phyloP scores from a whole-genome alignment of 371 early-diverging fungal species.

The Blastocladiella emersonii region DNA sequence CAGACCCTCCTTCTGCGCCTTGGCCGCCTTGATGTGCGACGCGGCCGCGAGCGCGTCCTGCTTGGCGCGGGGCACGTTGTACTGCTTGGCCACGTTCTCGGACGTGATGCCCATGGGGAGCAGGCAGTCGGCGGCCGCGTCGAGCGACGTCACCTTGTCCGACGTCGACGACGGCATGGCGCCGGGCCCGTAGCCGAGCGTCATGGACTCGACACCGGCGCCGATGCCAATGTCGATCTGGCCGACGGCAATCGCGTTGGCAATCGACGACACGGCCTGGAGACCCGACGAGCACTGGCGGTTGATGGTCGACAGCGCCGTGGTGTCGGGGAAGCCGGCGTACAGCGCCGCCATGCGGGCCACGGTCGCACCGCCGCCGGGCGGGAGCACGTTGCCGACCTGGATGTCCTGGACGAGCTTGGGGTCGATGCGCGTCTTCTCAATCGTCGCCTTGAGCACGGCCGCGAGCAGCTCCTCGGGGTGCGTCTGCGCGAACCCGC shows the following conservation, averaged over 20 bases:
- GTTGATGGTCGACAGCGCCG: slow-evolving; percentile 79
- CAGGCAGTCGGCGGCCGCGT: slow-evolving; percentile 66
- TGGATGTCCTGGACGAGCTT: slow-evolving; percentile 81
- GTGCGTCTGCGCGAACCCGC: slow-evolving; percentile 83
- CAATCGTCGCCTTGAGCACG: slow-evolving; percentile 54
- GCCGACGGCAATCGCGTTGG: slow-evolving; percentile 78
- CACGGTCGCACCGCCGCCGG: slow-evolving; percentile 86
- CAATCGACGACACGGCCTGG: slow-evolving; percentile 84
- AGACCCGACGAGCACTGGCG: slow-evolving; percentile 95
- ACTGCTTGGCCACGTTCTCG: slow-evolving; percentile 89
- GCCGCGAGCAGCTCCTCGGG: slow-evolving; percentile 80
- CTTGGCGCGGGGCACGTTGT: slow-evolving; percentile 58
- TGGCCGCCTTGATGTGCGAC: slow-evolving; percentile 63
- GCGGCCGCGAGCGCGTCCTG: slow-evolving; percentile 81
- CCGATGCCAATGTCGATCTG: slow-evolving; percentile 89
- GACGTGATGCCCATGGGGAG: slow-evolving; percentile 88
- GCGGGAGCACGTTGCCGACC: slow-evolving; percentile 86
- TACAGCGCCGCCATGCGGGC: slow-evolving; percentile 91
- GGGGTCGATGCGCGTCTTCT: slow-evolving; percentile 73
- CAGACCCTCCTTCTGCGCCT: slow-evolving; percentile 78
- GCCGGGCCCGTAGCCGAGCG: slow-evolving; percentile 67
- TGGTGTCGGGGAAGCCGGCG: slow-evolving; percentile 78
- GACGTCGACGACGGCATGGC: slow-evolving; percentile 60
- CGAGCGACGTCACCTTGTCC: slow-evolving; percentile 51
- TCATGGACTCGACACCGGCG: slow-evolving; percentile 98